phyloP scores from a whole-genome alignment of 345 rosid species.

The Acer negundo region DNA sequence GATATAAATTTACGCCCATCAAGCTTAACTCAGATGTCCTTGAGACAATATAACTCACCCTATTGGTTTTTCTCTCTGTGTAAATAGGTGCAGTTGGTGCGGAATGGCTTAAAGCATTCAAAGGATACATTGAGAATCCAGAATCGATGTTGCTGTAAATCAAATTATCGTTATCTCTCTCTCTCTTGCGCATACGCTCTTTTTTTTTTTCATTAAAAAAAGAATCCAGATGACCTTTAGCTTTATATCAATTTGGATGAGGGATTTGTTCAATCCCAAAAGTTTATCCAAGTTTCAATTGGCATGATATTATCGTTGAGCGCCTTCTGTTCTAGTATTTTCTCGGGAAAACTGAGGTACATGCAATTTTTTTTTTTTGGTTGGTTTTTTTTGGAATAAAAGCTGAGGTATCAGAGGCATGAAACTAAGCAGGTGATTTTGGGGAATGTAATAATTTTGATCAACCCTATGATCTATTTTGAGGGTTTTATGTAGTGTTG shows the following conservation, averaged over 20 bases:
- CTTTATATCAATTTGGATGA: neutral
- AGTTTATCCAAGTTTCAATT: neutral
- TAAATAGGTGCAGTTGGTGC: slow-evolving; percentile 86
- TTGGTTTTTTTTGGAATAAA: slow-evolving; percentile 28
- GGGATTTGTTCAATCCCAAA: slow-evolving; percentile 5
- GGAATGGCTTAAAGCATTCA: slow-evolving; percentile 94
- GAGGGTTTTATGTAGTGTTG: neutral
- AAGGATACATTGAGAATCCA: slow-evolving; percentile 88
- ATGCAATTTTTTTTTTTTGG: neutral
- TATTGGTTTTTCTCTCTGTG: slow-evolving; percentile 11
- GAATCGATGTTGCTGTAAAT: slow-evolving; percentile 86
- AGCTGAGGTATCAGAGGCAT: slow-evolving; percentile 20
- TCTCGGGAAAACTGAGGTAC: neutral
- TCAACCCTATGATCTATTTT: neutral
- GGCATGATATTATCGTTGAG: neutral
- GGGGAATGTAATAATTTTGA: slow-evolving; percentile 27
- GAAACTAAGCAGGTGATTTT: slow-evolving; percentile 14
- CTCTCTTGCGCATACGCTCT: no score
- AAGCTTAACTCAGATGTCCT: neutral
- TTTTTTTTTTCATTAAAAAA: no score
- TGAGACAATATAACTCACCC: slow-evolving; percentile 5
- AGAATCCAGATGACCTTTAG: slow-evolving; percentile 2
- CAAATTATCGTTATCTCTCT: neutral
- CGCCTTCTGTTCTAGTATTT: neutral
- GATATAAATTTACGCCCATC: neutral